Percentiles rank a stretch among this genome's conserved stretches.
Conservation (phyloP, 2,329 filamentous ascomycete genomes). For the Colletotrichum plurivorum region DNA sequence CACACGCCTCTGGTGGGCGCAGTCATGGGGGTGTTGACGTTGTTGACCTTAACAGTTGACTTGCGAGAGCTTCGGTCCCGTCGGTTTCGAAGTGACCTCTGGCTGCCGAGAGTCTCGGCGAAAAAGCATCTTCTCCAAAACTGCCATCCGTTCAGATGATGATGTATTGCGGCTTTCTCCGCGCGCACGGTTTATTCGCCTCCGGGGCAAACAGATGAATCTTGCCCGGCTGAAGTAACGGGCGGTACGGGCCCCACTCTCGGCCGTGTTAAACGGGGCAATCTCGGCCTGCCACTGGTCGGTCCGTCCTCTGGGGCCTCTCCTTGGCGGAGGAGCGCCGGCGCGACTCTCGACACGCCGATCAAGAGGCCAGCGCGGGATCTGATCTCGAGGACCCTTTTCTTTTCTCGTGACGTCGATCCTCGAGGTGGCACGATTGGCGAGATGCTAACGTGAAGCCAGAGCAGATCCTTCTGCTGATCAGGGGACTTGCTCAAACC, state of each 20-base stretch:
- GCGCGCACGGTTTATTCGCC: slow-evolving; percentile 16
- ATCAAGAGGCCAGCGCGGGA: slow-evolving; percentile 13
- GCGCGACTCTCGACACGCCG: slow-evolving; percentile 9
- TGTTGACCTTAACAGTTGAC: neutral
- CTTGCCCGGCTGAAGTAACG: neutral
- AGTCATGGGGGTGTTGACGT: slow-evolving; percentile 1
- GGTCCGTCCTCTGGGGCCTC: neutral
- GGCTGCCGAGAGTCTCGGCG: slow-evolving; percentile 6
- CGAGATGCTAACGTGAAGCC: slow-evolving; percentile 19
- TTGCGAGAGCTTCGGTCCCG: slow-evolving; percentile 21
- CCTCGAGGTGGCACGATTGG: slow-evolving; percentile 16
- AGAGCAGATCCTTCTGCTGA: slow-evolving; percentile 9
- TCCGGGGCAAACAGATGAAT: slow-evolving; percentile 6
- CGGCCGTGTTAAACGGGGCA: slow-evolving; percentile 6
- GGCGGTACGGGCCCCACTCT: slow-evolving; percentile 1
- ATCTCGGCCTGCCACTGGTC: slow-evolving; percentile 11
- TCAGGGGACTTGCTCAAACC: slow-evolving; percentile 20
- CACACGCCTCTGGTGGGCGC: neutral
- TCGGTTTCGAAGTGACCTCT: neutral
- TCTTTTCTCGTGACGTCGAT: neutral
- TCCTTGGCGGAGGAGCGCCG: slow-evolving; percentile 30
- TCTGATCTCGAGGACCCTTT: slow-evolving; percentile 8
- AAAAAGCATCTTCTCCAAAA: neutral
- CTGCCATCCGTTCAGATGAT: slow-evolving; percentile 26
- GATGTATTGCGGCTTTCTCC: slow-evolving; percentile 28